These are phyloP conservation scores for Selaginella moellendorffii DNA, from an alignment of 75 land plant genomes.

Conservation along the genomic window DNA sequence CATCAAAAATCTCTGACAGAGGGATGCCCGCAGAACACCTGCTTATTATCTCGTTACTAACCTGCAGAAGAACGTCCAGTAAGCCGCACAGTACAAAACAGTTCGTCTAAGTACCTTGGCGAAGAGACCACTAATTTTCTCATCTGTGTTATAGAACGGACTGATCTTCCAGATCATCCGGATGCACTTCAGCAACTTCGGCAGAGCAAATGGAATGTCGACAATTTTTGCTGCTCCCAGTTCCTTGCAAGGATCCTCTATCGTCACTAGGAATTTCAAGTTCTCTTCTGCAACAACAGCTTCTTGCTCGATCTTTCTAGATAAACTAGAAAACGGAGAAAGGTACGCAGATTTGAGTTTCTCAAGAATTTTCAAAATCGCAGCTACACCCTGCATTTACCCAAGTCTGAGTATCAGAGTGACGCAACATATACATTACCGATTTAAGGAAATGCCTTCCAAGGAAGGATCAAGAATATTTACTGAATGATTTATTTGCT, in stretches of 20 bases:
- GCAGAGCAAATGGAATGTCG: conserved; percentile 20
- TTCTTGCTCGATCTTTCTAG: conserved; percentile 22
- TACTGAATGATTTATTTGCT: conserved; percentile 17
- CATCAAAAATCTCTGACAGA: conserved; percentile 19
- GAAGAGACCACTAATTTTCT: conserved; percentile 21
- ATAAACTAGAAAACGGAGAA: conserved; percentile 17
- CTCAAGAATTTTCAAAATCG: conserved; percentile 15
- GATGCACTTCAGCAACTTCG: conserved; percentile 12
- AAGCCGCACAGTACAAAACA: not conserved
- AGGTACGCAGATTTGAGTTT: conserved; percentile 18
- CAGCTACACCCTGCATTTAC: conserved; percentile 9
- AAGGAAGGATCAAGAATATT: not conserved
- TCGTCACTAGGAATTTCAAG: conserved; percentile 13
- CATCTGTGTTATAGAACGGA: conserved; percentile 20
- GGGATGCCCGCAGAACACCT: conserved; percentile 21
- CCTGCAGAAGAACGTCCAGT: conserved; percentile 12
- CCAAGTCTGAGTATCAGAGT: not conserved
- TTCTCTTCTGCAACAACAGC: conserved; percentile 23
- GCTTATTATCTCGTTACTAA: conserved; percentile 23
- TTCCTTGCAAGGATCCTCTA: conserved; percentile 21
- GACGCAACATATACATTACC: not conserved
- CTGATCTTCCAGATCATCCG: conserved; percentile 29
- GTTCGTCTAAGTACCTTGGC: conserved; percentile 9
- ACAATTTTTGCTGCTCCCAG: conserved; percentile 10
- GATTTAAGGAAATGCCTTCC: too few species aligned